Percentiles rank a stretch among this genome's conserved stretches.
Conservation (phyloP, 2,329 filamentous ascomycete species). For the Fusarium newnesense region DNA sequence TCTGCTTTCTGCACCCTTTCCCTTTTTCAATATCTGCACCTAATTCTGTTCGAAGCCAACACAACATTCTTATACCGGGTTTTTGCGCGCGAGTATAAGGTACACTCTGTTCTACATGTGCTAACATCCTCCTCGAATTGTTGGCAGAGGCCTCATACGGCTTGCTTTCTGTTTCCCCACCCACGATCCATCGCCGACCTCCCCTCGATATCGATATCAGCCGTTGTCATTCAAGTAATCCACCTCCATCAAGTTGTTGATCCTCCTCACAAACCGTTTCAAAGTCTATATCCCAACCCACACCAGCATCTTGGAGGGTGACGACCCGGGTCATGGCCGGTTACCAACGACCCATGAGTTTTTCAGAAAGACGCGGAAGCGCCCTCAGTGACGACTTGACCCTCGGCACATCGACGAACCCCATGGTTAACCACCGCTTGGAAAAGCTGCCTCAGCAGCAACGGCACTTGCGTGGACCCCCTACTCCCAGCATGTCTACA, state of each 20-base stretch:
- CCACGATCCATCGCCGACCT: conserved; percentile 27
- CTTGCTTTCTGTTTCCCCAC: conserved; percentile 30
- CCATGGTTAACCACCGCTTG: conserved; percentile 57
- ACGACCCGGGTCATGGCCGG: conserved; percentile 48
- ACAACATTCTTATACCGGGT: background rate
- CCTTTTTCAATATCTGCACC: conserved; percentile 22
- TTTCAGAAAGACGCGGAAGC: conserved; percentile 71
- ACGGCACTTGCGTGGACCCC: conserved; percentile 64
- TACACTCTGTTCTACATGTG: conserved; percentile 33
- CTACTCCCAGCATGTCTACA: conserved; percentile 74
- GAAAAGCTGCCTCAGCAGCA: conserved; percentile 60
- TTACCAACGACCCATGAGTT: conserved; percentile 63
- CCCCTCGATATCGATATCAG: conserved; percentile 40
- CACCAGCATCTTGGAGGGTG: conserved; percentile 21
- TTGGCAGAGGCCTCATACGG: conserved; percentile 32
- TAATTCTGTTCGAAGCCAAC: conserved; percentile 5
- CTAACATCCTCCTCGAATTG: conserved; percentile 35
- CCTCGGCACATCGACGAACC: conserved; percentile 60
- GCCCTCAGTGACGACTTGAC: conserved; percentile 67
- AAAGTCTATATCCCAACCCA: conserved; percentile 9
- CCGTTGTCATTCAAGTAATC: conserved; percentile 18
- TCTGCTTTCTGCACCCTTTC: conserved; percentile 35
- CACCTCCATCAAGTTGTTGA: conserved; percentile 24
- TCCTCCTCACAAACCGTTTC: conserved; percentile 3
- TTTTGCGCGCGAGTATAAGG: conserved; percentile 6